Percentiles rank a stretch among this genome's conserved stretches.
Conservation (phyloP, 1,284 basidiomycete genomes). For the Amylostereum areolatum region DNA sequence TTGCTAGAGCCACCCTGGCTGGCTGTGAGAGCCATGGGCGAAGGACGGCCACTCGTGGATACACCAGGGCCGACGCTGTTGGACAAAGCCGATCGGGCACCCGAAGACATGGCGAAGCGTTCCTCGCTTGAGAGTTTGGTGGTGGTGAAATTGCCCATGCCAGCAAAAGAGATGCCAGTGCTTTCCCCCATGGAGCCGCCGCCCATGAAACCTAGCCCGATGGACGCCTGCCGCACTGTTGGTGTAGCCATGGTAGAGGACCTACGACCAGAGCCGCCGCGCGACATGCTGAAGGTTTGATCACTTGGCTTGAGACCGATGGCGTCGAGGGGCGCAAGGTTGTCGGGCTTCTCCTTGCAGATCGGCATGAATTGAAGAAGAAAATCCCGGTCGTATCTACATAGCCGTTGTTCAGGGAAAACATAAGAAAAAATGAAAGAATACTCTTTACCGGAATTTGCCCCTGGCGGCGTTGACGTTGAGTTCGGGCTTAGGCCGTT, state of each 20-base stretch:
- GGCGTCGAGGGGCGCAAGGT: conserved; percentile 82
- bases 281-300: conserved; percentile 44
- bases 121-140: no score
- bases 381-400: conserved; percentile 96
- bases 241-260: conserved; percentile 35
- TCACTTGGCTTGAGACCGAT: conserved; percentile 83
- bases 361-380: conserved; percentile 93
- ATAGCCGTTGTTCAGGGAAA: no score
- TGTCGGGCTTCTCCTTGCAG: conserved; percentile 90
- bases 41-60: no score
- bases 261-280: conserved; percentile 54
- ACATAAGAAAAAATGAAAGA: no score
- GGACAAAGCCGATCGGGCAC: no score
- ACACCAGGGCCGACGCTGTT: no score
- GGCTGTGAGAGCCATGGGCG: no score
- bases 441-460: conserved; percentile 92
- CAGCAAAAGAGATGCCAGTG: no score
- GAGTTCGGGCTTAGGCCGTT: conserved; percentile 79
- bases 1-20: no score
- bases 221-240: conserved; percentile 40
- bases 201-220: conserved; percentile 46
- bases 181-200: no score
- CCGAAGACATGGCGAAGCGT: no score
- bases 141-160: no score
- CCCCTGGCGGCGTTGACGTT: conserved; percentile 80